Evolutionary conservation across 495 filamentous ascomycete genomes (phyloP).

Genomic region (Tuber brumale): DNA sequence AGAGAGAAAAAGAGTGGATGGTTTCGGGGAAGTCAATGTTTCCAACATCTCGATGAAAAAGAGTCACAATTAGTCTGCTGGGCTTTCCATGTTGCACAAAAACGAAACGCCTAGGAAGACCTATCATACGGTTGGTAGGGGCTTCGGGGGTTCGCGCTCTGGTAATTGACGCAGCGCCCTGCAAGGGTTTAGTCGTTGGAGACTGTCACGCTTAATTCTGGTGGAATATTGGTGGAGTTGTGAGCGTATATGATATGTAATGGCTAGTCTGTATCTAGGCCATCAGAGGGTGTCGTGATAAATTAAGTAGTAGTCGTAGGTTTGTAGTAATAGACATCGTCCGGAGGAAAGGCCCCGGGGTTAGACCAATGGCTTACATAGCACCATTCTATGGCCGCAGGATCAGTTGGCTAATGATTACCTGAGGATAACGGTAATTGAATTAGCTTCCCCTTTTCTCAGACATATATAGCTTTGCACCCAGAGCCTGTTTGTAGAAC

Average conservation of each 20-base stretch:
- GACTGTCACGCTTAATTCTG: background rate
- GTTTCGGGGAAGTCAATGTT: background rate
- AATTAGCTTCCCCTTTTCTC: background rate
- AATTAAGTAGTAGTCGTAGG: background rate
- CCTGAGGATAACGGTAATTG: background rate
- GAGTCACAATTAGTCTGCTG: background rate
- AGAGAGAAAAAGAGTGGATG: background rate
- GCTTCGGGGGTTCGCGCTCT: background rate
- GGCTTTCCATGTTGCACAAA: background rate
- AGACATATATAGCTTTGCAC: background rate
- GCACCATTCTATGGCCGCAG: background rate
- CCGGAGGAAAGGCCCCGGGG: background rate
- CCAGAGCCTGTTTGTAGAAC: background rate
- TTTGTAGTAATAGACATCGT: background rate
- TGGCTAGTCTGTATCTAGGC: background rate
- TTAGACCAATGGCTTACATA: background rate
- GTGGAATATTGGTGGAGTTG: background rate
- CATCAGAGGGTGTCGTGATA: background rate
- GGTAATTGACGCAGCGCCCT: background rate
- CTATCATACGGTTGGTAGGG: background rate
- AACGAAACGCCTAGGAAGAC: background rate
- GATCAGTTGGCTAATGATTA: background rate
- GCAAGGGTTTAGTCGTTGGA: background rate
- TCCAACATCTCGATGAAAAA: background rate
- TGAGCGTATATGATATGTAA: background rate